Evolutionary conservation across 169 alveolate genomes (phyloP).

Genomic region (Eimeria tenella): DNA sequence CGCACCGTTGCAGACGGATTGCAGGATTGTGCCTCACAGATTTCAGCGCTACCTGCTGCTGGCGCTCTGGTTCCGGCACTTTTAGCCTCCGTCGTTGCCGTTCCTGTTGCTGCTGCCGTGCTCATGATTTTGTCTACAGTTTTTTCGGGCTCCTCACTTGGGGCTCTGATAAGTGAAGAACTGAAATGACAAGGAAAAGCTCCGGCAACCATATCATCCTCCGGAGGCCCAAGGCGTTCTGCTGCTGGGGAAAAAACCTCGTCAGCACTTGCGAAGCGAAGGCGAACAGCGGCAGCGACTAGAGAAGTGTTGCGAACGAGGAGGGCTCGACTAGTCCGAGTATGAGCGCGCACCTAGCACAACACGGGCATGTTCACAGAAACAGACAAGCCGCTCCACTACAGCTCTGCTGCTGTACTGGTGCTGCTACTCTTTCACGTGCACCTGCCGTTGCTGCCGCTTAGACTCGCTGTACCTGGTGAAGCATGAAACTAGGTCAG

Average conservation of each 20-base stretch:
- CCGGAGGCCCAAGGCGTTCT: slow-evolving; percentile 2
- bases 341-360: slow-evolving; percentile 62
- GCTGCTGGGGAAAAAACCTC: background rate
- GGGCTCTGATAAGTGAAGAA: slow-evolving; percentile 44
- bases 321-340: slow-evolving; percentile 56
- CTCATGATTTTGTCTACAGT: background rate
- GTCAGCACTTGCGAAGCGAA: slow-evolving; percentile 9
- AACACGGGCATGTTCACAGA: background rate
- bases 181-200: slow-evolving; percentile 46
- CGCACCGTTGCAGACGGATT: background rate
- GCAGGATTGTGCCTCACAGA: background rate
- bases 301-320: slow-evolving; percentile 19
- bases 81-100: background rate
- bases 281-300: slow-evolving; percentile 14
- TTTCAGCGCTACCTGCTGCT: background rate
- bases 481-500: background rate
- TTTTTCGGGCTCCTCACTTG: background rate
- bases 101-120: slow-evolving; percentile 11
- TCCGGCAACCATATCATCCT: background rate
- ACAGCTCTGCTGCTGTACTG: background rate
- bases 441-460: background rate
- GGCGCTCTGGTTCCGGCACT: background rate
- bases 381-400: background rate
- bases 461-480: background rate
- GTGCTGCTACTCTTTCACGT: background rate